A percentile compares a stretch with the other conserved stretches of the same genome.
Conservation (phyloP, 768 basidiomycete species). For the Boletus tomentosulus region DNA sequence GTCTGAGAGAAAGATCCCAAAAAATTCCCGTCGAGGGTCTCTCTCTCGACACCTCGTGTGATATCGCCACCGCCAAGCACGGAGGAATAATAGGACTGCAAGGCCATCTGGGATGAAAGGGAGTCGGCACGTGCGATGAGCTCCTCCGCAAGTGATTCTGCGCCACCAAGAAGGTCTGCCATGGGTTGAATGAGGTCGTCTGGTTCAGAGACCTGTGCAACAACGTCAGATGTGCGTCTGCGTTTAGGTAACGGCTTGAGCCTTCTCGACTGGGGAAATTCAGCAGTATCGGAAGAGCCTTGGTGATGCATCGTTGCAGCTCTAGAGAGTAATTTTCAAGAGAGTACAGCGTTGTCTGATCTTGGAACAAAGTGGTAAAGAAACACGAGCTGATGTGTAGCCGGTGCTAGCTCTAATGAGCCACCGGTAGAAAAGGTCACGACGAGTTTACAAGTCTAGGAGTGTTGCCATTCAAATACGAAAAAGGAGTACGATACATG, state of each 20-base stretch:
- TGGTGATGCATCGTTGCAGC: conserved; percentile 44
- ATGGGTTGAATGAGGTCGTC: conserved; percentile 30
- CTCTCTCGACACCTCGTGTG: conserved; percentile 33
- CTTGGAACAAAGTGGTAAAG: conserved; percentile 13
- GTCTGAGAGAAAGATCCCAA: conserved; percentile 20
- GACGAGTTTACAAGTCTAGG: conserved; percentile 8
- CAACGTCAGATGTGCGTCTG: conserved; percentile 47
- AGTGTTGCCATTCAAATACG: conserved; percentile 21
- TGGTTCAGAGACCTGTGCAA: conserved; percentile 21
- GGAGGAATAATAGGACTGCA: conserved; percentile 64
- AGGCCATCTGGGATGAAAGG: conserved; percentile 53
- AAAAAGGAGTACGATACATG: conserved; percentile 38
- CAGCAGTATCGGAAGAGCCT: conserved; percentile 35
- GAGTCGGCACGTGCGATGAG: conserved; percentile 54
- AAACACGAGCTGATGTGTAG: conserved; percentile 31
- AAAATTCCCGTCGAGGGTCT: conserved; percentile 12
- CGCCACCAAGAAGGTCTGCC: conserved; percentile 35
- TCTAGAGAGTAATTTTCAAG: conserved; percentile 6
- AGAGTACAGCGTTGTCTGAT: not conserved
- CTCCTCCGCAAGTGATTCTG: conserved; percentile 52
- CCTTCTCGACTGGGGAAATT: conserved; percentile 44
- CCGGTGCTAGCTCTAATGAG: not conserved
- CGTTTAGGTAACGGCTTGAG: conserved; percentile 80
- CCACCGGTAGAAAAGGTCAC: not conserved
- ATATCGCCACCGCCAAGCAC: conserved; percentile 39